Conservation (phyloP, 164 flowering plant genomes). For the Dillenia suffruticosa region DNA sequence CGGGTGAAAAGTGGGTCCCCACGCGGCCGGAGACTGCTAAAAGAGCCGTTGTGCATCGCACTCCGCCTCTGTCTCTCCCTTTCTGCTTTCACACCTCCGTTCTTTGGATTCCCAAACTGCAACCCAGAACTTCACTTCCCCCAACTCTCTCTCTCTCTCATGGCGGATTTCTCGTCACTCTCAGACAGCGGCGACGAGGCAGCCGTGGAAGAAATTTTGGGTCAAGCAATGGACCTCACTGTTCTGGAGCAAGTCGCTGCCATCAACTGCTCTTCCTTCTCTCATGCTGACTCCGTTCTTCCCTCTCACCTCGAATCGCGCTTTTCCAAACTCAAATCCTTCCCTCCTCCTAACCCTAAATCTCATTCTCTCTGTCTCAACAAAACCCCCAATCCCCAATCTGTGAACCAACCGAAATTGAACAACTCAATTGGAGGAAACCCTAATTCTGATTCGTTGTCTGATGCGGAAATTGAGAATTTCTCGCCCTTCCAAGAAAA, state of each 20-base stretch:
- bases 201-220: slow-evolving; percentile 54
- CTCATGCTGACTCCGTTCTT: slow-evolving; percentile 32
- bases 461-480: slow-evolving; percentile 4
- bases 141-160: slow-evolving; percentile 8
- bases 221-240: slow-evolving; percentile 51
- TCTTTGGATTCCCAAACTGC: too few species aligned
- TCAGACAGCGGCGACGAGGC: slow-evolving; percentile 51
- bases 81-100: too few species aligned
- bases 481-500: slow-evolving; percentile 11
- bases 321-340: slow-evolving; percentile 66
- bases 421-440: not conserved
- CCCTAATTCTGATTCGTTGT: not conserved
- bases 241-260: slow-evolving; percentile 65
- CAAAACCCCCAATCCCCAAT: not conserved
- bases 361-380: not conserved
- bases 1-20: too few species aligned
- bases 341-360: slow-evolving; percentile 27
- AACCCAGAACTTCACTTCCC: not conserved
- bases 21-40: too few species aligned
- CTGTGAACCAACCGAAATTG: not conserved
- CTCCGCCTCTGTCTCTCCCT: too few species aligned
- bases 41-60: too few species aligned
- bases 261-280: slow-evolving; percentile 54
- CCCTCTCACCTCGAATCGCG: slow-evolving; percentile 63
- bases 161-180: slow-evolving; percentile 46